These are phyloP conservation scores for Pontederia crassipes DNA, from an alignment of 176 grass and related monocot genomes.

Conservation along the genomic window DNA sequence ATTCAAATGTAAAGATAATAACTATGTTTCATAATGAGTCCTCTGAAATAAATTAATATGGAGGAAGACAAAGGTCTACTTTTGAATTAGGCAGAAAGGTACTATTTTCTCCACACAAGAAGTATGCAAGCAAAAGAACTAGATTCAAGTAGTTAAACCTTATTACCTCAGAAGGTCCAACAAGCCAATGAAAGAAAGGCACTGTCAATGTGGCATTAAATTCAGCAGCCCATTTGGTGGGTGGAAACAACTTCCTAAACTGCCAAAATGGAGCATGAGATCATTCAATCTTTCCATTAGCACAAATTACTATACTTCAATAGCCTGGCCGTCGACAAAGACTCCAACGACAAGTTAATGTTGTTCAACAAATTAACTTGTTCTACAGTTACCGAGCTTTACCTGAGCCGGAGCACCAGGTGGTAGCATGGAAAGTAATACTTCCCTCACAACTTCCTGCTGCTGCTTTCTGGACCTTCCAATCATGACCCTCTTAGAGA, in stretches of 20 bases:
- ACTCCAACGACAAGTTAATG: too few species aligned
- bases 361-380: too few species aligned
- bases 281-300: background rate
- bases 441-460: slow-evolving; percentile 79
- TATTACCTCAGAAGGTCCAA: slow-evolving; percentile 67
- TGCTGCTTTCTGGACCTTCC: slow-evolving; percentile 64
- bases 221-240: slow-evolving; percentile 68
- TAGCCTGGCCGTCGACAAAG: background rate
- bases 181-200: slow-evolving; percentile 91
- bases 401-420: slow-evolving; percentile 61
- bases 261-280: slow-evolving; percentile 19
- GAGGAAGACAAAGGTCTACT: too few species aligned
- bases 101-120: too few species aligned
- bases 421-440: slow-evolving; percentile 79
- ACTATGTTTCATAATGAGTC: too few species aligned
- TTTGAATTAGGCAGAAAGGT: too few species aligned
- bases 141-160: background rate
- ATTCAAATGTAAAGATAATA: too few species aligned
- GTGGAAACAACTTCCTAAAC: slow-evolving; percentile 78
- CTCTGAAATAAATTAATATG: too few species aligned
- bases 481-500: slow-evolving; percentile 67
- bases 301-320: background rate
- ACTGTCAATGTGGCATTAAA: slow-evolving; percentile 91
- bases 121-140: background rate
- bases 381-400: background rate